Evolutionary conservation across 305 asterid genomes (phyloP).

Genomic region (Salvia sclarea): DNA sequence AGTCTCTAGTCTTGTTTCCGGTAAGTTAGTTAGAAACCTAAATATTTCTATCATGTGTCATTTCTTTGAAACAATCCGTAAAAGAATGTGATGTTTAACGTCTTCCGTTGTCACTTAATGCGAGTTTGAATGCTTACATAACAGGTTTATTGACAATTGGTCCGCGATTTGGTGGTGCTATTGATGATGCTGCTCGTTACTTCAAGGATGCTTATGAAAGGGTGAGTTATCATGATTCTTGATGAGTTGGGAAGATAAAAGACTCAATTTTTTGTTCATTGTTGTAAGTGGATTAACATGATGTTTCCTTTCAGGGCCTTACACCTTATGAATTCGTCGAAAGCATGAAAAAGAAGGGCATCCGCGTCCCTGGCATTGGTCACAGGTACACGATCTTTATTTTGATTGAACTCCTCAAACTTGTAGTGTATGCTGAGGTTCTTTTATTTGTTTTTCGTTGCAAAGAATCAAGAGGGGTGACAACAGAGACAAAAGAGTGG

Average conservation of each 20-base stretch:
- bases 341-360: constrained; percentile 98
- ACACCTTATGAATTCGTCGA: constrained; percentile 94
- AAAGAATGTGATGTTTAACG: neutral
- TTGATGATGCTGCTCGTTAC: constrained; percentile 98
- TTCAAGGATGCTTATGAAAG: constrained; percentile 97
- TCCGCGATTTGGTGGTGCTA: constrained; percentile 98
- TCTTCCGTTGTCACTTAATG: neutral
- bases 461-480: constrained; percentile 89
- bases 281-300: neutral
- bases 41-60: neutral
- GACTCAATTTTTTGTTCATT: neutral
- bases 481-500: constrained; percentile 98
- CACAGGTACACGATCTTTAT: constrained; percentile 63
- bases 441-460: neutral
- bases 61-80: neutral
- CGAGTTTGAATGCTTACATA: neutral
- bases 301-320: constrained; percentile 54
- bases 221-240: constrained; percentile 44
- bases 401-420: neutral
- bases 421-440: neutral
- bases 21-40: constrained; percentile 39
- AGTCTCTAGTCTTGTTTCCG: constrained; percentile 96
- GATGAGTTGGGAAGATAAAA: neutral
- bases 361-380: constrained; percentile 98
- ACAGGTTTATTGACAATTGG: constrained; percentile 93